Base-by-base conservation (phyloP, 1,284 basidiomycete genomes). In the Anthracocystis panici-leucophaei region DNA sequence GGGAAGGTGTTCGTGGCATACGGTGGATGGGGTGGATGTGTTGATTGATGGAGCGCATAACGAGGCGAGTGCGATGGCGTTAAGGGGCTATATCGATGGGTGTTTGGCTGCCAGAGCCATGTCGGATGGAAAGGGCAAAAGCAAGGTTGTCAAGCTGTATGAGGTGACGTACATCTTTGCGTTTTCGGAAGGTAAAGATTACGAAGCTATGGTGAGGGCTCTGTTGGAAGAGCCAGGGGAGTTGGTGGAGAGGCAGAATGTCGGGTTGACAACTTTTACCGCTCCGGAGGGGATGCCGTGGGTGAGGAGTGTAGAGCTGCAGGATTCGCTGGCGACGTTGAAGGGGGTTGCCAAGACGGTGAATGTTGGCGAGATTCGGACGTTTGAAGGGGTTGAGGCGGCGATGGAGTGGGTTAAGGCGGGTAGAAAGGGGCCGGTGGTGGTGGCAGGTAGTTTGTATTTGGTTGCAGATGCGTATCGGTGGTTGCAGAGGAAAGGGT, bases 21-120 rank as follows among this genome's bases (percentile, higher is more conserved):
- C 85, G 0, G 11, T 72, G 14, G 62, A 44, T 4, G 56, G 57
- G 3, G 7, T 3, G 1, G 54, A 70, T 4, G 55, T 77, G 45
- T 88, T 99, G 8, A 91, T 92, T 2, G 97, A 99, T 82, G 97
- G 97, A 4, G 96, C 97, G 0, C 97, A 99, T 85, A 99, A 99
- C 82, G 87, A 90, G n/a, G 91, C 92, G 6, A 95, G 94, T 0
- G 89, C 94, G 0, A 75, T 84, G 20, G 90, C 90, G 0, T 89
- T 99, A 9, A 88, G 90, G 1, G 83, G 87, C 6, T 98, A 95
- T 84, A 86, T 98, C 62, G 87, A 89, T 21, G 21, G 29, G 14
- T 82, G 76, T 55, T 35, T 82, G 3, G 40, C 66, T 11, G 55
- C 65, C 9, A 58, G 62, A 3, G 51, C 53, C 10, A 38, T 51